Base-by-base conservation (phyloP, 2,329 filamentous ascomycete genomes). In the Xylaria digitata region DNA sequence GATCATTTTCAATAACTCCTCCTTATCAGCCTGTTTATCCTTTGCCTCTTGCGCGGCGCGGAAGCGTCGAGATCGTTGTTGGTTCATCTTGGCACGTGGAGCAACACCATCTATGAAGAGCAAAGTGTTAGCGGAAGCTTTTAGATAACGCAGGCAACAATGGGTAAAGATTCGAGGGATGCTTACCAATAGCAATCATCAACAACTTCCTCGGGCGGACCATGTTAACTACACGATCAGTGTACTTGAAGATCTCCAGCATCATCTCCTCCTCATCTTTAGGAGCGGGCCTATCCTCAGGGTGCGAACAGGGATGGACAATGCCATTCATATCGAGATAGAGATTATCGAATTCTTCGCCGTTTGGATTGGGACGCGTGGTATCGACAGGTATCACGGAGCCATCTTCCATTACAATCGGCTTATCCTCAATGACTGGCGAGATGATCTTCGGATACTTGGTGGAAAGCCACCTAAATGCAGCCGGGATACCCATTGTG, bases 311-410 rank as follows among this genome's bases (percentile, higher is more conserved):
- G 37, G 96, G 96, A 83, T 99, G 96, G 43, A 99, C 96, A 72
- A 99, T 99, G 78, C 96, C 96, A 80, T 99, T 99, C 95, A 99
- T 98, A 77, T 99, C 96, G 70, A 99, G 88, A 77, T 99, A 99
- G 6, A 99, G 85, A 76, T 99, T 99, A 82, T 99, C 95, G 76
- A 97, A 92, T 80, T 99, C 96, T 81, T 98, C 95, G 78, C 94
- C 94, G 81, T 99, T 99, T 2, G 96, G 96, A 77, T 99, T 99
- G 6, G 93, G 89, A 45, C 88, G 84, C 6, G 91, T 94, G 11
- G 89, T 90, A 78, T 99, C 94, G 68, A 98, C 88, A 1, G 96
- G 96, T 65, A 97, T 90, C 72, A 88, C 85, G 49, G 90, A 87
- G 72, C 94, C 95, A 85, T 97, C 93, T 9, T 87, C 86, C 79